These are phyloP conservation scores for Neurospora africana DNA, from an alignment of 495 filamentous ascomycete genomes.

Conservation along the genomic window DNA sequence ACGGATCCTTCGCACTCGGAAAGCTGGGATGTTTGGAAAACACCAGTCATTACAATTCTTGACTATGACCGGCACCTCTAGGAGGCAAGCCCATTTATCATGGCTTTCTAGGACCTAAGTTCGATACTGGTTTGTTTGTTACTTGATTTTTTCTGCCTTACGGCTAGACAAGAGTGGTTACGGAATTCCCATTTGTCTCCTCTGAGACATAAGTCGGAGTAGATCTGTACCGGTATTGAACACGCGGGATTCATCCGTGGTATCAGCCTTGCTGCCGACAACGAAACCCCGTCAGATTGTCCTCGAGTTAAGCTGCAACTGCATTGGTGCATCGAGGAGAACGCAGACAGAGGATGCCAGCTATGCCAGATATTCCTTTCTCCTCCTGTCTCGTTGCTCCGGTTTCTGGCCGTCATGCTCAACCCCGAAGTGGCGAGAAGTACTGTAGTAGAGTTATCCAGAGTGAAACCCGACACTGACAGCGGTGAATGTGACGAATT, in stretches of 20 bases:
- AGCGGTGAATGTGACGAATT: neutral
- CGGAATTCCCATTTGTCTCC: neutral
- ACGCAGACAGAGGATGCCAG: neutral
- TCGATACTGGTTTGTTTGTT: neutral
- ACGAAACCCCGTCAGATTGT: neutral
- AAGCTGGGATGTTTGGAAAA: slow-evolving; percentile 18
- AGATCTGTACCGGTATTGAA: neutral
- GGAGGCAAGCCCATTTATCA: neutral
- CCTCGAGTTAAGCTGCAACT: neutral
- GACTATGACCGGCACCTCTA: neutral
- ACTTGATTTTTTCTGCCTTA: neutral
- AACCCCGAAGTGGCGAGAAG: neutral
- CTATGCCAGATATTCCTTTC: neutral
- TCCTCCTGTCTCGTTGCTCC: neutral
- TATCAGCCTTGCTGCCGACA: neutral
- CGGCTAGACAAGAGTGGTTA: neutral
- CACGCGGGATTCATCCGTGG: neutral
- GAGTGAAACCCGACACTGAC: neutral
- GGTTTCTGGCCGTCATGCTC: neutral
- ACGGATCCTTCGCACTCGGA: slow-evolving; percentile 17
- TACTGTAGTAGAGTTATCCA: neutral
- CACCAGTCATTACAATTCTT: slow-evolving; percentile 12
- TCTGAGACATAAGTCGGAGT: neutral
- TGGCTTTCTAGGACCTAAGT: neutral
- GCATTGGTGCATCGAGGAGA: neutral